These are phyloP conservation scores for Elsinoe arachidis DNA, from an alignment of 2,329 filamentous ascomycete species.

Conservation along the genomic window DNA sequence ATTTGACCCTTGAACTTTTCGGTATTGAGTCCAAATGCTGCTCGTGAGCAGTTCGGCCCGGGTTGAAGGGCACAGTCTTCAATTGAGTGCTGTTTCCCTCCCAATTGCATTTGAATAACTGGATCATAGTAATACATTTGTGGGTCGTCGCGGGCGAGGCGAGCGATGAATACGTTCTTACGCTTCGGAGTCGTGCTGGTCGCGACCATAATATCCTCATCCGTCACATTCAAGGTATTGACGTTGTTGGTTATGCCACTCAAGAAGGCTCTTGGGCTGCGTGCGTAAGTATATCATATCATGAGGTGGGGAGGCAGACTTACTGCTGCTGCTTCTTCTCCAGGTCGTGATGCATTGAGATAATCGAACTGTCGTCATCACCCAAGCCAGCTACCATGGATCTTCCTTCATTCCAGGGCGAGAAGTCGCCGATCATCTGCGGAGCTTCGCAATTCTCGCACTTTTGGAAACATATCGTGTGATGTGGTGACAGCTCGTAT, in stretches of 20 bases:
- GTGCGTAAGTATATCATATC: not conserved
- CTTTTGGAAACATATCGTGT: not conserved
- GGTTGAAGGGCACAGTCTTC: not conserved
- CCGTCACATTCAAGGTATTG: slow-evolving; percentile 3
- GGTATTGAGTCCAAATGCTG: not conserved
- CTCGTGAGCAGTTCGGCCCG: not conserved
- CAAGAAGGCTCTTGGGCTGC: not conserved
- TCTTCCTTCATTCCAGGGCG: not conserved
- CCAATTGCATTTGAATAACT: not conserved
- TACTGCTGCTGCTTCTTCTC: not conserved
- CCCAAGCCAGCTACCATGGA: slow-evolving; percentile 11
- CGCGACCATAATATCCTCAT: not conserved
- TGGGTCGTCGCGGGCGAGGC: not conserved
- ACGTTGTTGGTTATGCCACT: slow-evolving; percentile 12
- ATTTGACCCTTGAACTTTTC: not conserved
- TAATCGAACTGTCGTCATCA: not conserved
- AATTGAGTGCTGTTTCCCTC: not conserved
- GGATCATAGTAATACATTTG: not conserved
- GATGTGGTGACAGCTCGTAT: not conserved
- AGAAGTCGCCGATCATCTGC: slow-evolving; percentile 14
- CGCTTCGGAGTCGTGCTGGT: slow-evolving; percentile 3
- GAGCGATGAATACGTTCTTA: slow-evolving; percentile 15
- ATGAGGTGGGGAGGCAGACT: not conserved
- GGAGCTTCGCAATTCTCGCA: slow-evolving; percentile 14
- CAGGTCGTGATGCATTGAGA: not conserved